Evolutionary conservation across 352 stramenopile species (phyloP).

Genomic region (Halophytophthora batemanensis): DNA sequence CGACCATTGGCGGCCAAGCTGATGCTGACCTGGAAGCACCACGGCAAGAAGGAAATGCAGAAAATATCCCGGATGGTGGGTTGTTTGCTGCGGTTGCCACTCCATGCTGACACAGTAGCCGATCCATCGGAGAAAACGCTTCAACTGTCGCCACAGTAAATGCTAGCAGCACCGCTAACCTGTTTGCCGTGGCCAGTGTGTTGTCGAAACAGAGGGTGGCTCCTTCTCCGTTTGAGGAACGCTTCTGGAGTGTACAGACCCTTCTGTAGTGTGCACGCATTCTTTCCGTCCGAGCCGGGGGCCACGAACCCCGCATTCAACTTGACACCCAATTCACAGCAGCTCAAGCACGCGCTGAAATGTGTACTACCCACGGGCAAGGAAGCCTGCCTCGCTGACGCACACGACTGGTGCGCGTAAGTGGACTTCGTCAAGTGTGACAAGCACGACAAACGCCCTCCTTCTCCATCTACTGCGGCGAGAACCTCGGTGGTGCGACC

Average conservation of each 20-base stretch:
- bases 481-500: not conserved
- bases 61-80: too few relatives aligned
- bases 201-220: conserved; percentile 44
- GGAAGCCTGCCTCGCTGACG: conserved; percentile 53
- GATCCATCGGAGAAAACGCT: conserved; percentile 7
- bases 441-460: conserved; percentile 18
- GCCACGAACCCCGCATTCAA: conserved; percentile 43
- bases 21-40: not conserved
- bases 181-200: conserved; percentile 55
- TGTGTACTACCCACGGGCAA: conserved; percentile 49
- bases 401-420: conserved; percentile 65
- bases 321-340: conserved; percentile 18
- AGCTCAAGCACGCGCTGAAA: conserved; percentile 47
- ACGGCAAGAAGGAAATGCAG: conserved; percentile 4
- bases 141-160: not conserved
- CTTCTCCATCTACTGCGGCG: not conserved
- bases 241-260: too few relatives aligned
- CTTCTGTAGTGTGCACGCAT: conserved; percentile 44
- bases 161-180: not conserved
- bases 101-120: conserved; percentile 6
- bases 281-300: conserved; percentile 44
- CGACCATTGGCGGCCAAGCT: not conserved
- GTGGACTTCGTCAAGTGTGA: conserved; percentile 47
- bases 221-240: conserved; percentile 37
- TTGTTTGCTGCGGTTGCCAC: not conserved